Conservation (phyloP, 2,329 filamentous ascomycete species). For the Diaporthe caulivora region DNA sequence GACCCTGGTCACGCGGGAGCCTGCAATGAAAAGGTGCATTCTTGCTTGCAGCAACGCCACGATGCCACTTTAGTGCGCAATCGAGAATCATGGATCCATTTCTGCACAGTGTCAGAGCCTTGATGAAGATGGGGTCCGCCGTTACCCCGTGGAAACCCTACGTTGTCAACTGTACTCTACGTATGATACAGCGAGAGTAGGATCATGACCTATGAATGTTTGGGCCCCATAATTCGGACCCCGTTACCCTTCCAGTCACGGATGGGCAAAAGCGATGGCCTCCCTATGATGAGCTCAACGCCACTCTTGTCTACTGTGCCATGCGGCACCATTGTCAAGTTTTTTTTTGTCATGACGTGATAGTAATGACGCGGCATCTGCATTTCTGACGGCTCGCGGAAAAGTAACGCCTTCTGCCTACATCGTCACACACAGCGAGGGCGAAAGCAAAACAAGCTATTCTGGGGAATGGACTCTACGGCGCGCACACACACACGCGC, state of each 20-base stretch:
- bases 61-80: constrained; percentile 31
- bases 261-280: not conserved
- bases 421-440: not conserved
- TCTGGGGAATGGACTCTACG: not conserved
- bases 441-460: not conserved
- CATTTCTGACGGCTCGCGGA: constrained; percentile 4
- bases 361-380: constrained; percentile 8
- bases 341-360: not conserved
- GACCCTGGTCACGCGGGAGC: constrained; percentile 20
- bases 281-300: not conserved
- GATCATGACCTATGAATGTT: constrained; percentile 1
- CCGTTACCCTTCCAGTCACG: not conserved
- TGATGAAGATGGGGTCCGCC: not conserved
- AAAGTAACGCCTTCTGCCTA: not conserved
- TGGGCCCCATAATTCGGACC: not conserved
- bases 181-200: constrained; percentile 23
- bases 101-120: constrained; percentile 21
- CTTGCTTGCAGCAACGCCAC: constrained; percentile 36
- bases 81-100: constrained; percentile 18
- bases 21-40: constrained; percentile 18
- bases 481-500: not conserved
- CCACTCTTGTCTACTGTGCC: not conserved
- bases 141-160: constrained; percentile 21
- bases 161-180: constrained; percentile 2
- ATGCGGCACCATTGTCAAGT: not conserved